Evolutionary conservation across 169 alveolate genomes (phyloP).

Genomic region (Babesia ovis): DNA sequence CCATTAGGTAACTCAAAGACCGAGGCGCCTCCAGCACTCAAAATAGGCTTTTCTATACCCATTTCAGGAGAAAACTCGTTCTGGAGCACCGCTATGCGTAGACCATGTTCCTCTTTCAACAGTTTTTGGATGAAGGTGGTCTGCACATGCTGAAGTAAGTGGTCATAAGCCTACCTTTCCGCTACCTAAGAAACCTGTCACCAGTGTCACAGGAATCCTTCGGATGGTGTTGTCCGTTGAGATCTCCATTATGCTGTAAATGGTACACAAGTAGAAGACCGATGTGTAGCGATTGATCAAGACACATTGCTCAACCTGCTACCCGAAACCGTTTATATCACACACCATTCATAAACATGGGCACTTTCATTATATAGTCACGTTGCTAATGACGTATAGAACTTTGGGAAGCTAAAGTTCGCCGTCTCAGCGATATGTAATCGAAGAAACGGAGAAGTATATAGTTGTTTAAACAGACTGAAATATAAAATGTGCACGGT

Average conservation of each 20-base stretch:
- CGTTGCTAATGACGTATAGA: no score
- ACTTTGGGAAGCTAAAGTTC: no score
- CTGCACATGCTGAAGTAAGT: constrained; percentile 7
- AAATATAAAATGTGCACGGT: no score
- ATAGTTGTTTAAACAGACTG: no score
- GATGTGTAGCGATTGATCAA: background rate
- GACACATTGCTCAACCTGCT: background rate
- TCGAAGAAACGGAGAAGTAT: no score
- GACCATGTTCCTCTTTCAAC: constrained; percentile 35
- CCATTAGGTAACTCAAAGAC: constrained; percentile 89
- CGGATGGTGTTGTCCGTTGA: no score
- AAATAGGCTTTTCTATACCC: constrained; percentile 88
- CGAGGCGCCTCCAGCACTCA: constrained; percentile 82
- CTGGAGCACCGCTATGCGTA: constrained; percentile 80
- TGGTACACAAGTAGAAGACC: background rate
- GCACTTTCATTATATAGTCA: no score
- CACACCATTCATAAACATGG: background rate
- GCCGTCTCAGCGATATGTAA: no score
- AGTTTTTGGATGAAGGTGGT: constrained; percentile 77
- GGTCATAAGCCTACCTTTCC: constrained; percentile 69
- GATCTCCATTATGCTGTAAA: background rate
- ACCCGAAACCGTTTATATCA: background rate
- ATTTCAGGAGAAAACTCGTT: constrained; percentile 83
- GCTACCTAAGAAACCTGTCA: constrained; percentile 84
- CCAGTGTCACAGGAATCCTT: constrained; percentile 69